Percentiles rank a stretch among this genome's conserved stretches.
Conservation (phyloP, 2,329 filamentous ascomycete genomes). For the Aciculosporium take region DNA sequence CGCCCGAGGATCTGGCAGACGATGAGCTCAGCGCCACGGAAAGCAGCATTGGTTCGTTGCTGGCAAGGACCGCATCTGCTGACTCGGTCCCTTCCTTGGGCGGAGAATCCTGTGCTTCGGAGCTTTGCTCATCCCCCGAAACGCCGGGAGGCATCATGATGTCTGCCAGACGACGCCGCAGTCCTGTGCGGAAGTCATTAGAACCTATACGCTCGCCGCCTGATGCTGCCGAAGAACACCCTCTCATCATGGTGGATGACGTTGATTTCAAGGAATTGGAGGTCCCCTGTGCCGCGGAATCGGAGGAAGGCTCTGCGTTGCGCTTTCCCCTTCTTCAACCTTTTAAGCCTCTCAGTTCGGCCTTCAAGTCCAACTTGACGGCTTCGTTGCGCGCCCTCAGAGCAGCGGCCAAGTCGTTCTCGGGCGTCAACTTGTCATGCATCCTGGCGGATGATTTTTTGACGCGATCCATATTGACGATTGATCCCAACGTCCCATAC, state of each 20-base stretch:
- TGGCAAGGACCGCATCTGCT: constrained; percentile 41
- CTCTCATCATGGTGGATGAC: constrained; percentile 24
- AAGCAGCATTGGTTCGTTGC: constrained; percentile 34
- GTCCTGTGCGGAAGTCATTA: constrained; percentile 31
- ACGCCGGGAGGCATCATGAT: constrained; percentile 29
- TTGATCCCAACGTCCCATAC: constrained; percentile 51
- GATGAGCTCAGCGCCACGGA: constrained; percentile 36
- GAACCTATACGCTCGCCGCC: constrained; percentile 43
- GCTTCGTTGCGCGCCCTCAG: constrained; percentile 50
- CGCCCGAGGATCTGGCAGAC: constrained; percentile 42
- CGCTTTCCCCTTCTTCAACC: constrained; percentile 19
- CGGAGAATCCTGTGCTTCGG: constrained; percentile 38
- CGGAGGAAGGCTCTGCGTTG: neutral
- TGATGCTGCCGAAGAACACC: constrained; percentile 37
- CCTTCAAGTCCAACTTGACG: constrained; percentile 56
- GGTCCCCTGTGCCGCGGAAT: constrained; percentile 18
- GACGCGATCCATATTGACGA: constrained; percentile 52
- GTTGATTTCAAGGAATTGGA: constrained; percentile 36
- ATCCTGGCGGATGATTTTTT: constrained; percentile 53
- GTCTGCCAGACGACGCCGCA: constrained; percentile 20
- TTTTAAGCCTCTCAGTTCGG: constrained; percentile 38
- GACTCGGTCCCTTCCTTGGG: constrained; percentile 48
- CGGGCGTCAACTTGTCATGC: constrained; percentile 46
- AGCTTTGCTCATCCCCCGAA: constrained; percentile 33
- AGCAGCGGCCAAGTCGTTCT: constrained; percentile 50